Percentiles rank a stretch among this genome's conserved stretches.
Evolutionary conservation across 441 rosid species (phyloP).

Genomic region (Adansonia rubrostipa): DNA sequence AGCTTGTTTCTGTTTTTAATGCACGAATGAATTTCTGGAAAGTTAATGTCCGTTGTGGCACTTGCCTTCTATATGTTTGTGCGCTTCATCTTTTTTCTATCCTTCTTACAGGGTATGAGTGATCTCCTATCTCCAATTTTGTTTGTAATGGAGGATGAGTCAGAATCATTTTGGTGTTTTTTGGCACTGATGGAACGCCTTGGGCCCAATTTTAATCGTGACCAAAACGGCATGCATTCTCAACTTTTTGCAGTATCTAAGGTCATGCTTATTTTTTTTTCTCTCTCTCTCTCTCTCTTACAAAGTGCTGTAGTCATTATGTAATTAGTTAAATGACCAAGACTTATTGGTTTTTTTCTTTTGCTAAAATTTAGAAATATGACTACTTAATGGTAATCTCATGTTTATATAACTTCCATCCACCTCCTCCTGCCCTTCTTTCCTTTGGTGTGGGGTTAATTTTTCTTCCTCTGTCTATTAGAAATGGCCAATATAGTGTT

Average conservation of each 20-base stretch:
- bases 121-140: constrained; percentile 92
- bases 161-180: constrained; percentile 98
- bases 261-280: constrained; percentile 47
- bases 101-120: constrained; percentile 86
- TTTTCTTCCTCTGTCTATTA: neutral
- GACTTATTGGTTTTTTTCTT: neutral
- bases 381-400: neutral
- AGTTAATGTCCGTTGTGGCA: neutral
- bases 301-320: neutral
- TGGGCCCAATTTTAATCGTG: constrained; percentile 98
- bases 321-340: neutral
- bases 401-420: neutral
- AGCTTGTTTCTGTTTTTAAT: constrained; percentile 4
- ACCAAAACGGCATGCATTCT: constrained; percentile 97
- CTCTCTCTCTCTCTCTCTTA: neutral
- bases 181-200: constrained; percentile 93
- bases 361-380: neutral
- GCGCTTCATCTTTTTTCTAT: neutral
- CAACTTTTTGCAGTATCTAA: constrained; percentile 96
- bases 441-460: constrained; percentile 2
- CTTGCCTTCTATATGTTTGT: neutral
- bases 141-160: constrained; percentile 88
- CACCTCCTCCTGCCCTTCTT: neutral
- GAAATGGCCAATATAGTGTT: neutral
- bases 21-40: neutral